These are phyloP conservation scores for Naganishia kalamii DNA, from an alignment of 768 basidiomycete species.

Conservation along the genomic window DNA sequence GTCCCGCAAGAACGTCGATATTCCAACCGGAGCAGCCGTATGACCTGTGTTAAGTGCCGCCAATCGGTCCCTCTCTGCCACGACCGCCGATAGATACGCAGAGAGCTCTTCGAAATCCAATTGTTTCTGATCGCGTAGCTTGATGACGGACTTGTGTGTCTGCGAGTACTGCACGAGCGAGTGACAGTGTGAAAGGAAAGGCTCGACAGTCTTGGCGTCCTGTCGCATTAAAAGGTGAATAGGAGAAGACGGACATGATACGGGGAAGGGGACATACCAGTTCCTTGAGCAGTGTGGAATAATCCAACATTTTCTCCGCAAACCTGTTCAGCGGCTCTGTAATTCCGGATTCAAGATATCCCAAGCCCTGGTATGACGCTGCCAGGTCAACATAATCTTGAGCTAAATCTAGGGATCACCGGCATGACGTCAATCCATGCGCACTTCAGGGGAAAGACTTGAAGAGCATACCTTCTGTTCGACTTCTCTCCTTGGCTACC, in stretches of 20 bases:
- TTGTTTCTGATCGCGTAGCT: constrained; percentile 95
- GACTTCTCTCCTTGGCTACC: constrained; percentile 66
- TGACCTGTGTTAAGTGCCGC: constrained; percentile 84
- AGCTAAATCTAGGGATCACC: constrained; percentile 68
- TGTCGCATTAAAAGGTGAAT: constrained; percentile 38
- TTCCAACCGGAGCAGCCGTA: constrained; percentile 64
- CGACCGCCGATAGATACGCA: constrained; percentile 87
- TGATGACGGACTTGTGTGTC: constrained; percentile 86
- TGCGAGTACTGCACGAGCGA: constrained; percentile 89
- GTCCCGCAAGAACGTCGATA: constrained; percentile 85
- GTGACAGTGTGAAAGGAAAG: constrained; percentile 81
- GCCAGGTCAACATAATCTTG: constrained; percentile 96
- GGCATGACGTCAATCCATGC: constrained; percentile 29
- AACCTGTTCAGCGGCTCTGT: constrained; percentile 96
- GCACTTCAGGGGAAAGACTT: neutral
- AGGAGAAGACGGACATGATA: neutral
- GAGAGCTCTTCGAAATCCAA: constrained; percentile 96
- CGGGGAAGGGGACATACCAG: constrained; percentile 52
- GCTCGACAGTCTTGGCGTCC: constrained; percentile 87
- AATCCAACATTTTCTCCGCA: constrained; percentile 90
- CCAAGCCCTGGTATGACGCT: constrained; percentile 89
- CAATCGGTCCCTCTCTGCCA: constrained; percentile 83
- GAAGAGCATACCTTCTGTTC: constrained; percentile 68
- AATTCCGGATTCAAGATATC: constrained; percentile 96
- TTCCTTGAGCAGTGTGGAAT: constrained; percentile 80